Conservation (phyloP, 1,284 basidiomycete genomes). For the Ustilago trichophora region DNA sequence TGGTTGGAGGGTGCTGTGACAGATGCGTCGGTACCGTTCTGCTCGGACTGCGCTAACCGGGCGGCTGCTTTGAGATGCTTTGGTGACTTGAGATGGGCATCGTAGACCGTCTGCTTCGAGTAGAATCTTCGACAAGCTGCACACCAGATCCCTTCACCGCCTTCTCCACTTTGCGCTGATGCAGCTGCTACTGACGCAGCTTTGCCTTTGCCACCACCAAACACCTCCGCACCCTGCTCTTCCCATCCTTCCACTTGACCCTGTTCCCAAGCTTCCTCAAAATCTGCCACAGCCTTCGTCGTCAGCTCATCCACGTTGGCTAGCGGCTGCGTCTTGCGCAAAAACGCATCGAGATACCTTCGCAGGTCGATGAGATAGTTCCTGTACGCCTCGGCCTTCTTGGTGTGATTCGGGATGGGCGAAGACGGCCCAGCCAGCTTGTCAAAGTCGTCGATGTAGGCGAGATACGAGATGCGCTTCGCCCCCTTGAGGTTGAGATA, state of each 20-base stretch:
- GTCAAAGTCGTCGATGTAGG: slow-evolving; percentile 73
- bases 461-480: slow-evolving; percentile 90
- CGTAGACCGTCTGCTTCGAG: slow-evolving; percentile 96
- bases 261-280: slow-evolving; percentile 81
- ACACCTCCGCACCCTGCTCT: slow-evolving; percentile 66
- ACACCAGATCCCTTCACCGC: slow-evolving; percentile 85
- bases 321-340: slow-evolving; percentile 85
- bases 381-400: slow-evolving; percentile 56
- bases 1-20: background rate
- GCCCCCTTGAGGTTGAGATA: slow-evolving; percentile 80
- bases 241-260: slow-evolving; percentile 82
- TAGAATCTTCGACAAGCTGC: slow-evolving; percentile 91
- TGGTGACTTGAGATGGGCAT: slow-evolving; percentile 91
- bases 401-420: slow-evolving; percentile 49
- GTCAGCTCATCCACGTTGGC: slow-evolving; percentile 80
- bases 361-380: slow-evolving; percentile 71
- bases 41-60: slow-evolving; percentile 72
- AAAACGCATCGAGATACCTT: slow-evolving; percentile 84
- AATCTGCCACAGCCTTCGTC: slow-evolving; percentile 74
- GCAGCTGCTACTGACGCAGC: slow-evolving; percentile 5
- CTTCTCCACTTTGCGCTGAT: background rate
- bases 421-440: slow-evolving; percentile 70
- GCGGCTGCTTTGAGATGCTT: slow-evolving; percentile 90
- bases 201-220: slow-evolving; percentile 42
- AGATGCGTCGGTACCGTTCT: background rate